Conservation (phyloP, 805 yeast species). For the Alloascoidea africana region DNA sequence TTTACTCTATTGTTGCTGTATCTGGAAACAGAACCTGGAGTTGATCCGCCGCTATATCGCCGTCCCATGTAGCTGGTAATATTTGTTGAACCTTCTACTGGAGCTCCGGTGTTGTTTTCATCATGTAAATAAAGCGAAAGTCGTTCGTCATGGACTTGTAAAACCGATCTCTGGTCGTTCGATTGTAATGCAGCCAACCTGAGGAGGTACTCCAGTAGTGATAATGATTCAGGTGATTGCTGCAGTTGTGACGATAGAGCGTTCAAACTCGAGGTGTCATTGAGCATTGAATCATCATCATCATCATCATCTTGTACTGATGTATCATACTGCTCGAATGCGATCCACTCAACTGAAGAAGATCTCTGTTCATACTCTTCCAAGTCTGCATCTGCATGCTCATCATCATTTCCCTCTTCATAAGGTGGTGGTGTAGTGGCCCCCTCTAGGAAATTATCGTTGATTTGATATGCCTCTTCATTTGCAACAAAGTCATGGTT, state of each 20-base stretch:
- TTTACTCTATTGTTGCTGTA: no score
- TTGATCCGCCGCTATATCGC: no score
- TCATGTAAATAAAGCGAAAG: slow-evolving; percentile 45
- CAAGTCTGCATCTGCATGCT: slow-evolving; percentile 9
- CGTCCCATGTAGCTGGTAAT: neutral
- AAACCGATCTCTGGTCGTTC: slow-evolving; percentile 36
- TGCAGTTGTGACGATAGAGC: neutral
- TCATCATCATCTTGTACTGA: slow-evolving; percentile 10
- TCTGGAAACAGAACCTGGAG: no score
- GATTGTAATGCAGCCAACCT: slow-evolving; percentile 46
- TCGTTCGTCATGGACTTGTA: slow-evolving; percentile 51
- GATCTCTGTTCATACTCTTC: slow-evolving; percentile 4
- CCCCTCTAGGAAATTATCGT: slow-evolving; percentile 10
- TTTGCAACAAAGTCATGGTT: slow-evolving; percentile 12
- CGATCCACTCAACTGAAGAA: slow-evolving; percentile 29
- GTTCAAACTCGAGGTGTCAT: slow-evolving; percentile 4
- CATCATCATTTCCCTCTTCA: slow-evolving; percentile 7
- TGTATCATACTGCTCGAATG: slow-evolving; percentile 28
- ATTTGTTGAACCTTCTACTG: no score
- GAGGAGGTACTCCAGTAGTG: slow-evolving; percentile 48
- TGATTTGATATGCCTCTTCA: slow-evolving; percentile 13
- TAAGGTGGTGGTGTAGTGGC: slow-evolving; percentile 3
- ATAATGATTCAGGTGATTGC: slow-evolving; percentile 19
- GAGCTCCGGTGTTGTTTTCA: slow-evolving; percentile 21
- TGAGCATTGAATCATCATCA: slow-evolving; percentile 6